Base-by-base conservation (phyloP, 2,329 filamentous ascomycete genomes). In the Fusarium veterinarium region DNA sequence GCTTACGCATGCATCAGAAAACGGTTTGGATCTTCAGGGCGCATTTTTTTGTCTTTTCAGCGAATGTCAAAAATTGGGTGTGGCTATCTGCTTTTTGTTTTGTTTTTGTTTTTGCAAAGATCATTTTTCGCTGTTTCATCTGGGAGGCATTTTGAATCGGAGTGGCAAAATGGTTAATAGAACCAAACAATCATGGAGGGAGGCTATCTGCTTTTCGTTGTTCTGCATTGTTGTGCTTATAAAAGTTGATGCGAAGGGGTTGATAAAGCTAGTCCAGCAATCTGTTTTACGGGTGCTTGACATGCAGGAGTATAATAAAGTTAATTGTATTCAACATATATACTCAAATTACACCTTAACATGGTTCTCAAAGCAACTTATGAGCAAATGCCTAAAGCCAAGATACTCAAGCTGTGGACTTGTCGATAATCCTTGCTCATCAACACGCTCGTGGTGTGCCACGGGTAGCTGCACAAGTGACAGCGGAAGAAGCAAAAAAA, bases 401-500 rank as follows among this genome's bases (percentile, higher is more conserved):
- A 30, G 20, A 37, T 46, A 40, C 51, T 64, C 20, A 38, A 33
- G 33, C 11, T 35, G 14, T 48, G 64, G 25, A 37, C 42, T 45
- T 48, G 23, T 51, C 6, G 17, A 51, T 20, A 41, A 67, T 25
- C 38, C 45, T 40, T 57, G 30, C 37, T 52, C 20, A 41, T 60
- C 20, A 41, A 42, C 31, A 11, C 35, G 42, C 28, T 48, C 46
- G 44, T 41, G 9, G 28, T 16, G 49, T 52, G 52, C 51, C 41
- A 56, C 48, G 20, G 55, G 40, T 72, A 64, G 60, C 46, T 67
- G 71, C 58, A 63, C 53, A 62, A 75, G 60, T 72, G 71, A 67
- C 66, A 73, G 75, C 71, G 67, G 62, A 71, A 75, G 68, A 76
- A 76, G 73, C 71, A 76, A 76, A 60, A 67, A 65, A 63, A 31